These are phyloP conservation scores for Chlorella variabilis DNA, from an alignment of 163 green algal species.

Conservation along the genomic window DNA sequence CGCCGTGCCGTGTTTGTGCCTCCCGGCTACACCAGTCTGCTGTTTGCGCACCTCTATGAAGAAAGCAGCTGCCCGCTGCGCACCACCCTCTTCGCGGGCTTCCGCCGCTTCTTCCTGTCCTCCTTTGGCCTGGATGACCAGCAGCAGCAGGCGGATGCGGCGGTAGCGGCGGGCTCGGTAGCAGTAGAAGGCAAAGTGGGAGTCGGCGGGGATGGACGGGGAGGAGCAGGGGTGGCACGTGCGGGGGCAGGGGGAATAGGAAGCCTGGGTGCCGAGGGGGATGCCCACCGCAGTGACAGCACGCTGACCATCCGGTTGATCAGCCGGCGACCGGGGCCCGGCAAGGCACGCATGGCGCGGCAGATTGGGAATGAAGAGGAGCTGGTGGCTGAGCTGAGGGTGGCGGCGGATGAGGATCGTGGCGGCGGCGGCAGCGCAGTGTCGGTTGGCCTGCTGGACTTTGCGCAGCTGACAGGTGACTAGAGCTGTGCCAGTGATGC, in stretches of 20 bases:
- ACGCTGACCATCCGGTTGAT: constrained; percentile 23
- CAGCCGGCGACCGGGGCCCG: constrained; percentile 30
- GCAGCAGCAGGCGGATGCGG: background rate
- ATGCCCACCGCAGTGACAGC: background rate
- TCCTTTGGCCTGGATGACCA: constrained; percentile 13
- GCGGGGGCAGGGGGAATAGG: background rate
- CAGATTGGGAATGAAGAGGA: constrained; percentile 50
- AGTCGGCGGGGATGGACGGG: background rate
- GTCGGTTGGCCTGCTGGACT: constrained; percentile 35
- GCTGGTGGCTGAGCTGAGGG: constrained; percentile 20
- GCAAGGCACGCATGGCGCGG: constrained; percentile 19
- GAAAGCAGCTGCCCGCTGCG: constrained; percentile 41
- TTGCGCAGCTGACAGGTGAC: constrained; percentile 34
- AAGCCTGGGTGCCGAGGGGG: background rate
- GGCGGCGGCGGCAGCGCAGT: background rate
- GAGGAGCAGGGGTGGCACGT: background rate
- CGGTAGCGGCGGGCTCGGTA: background rate
- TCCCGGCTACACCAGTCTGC: constrained; percentile 55
- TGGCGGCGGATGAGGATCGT: background rate
- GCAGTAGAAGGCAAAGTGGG: background rate
- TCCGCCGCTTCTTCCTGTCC: constrained; percentile 24
- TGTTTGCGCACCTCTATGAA: constrained; percentile 54
- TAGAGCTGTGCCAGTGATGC: no score
- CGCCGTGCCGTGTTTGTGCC: constrained; percentile 40
- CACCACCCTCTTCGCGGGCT: constrained; percentile 45